These are phyloP conservation scores for Psilocybe azurescens DNA, from an alignment of 768 basidiomycete species.

Conservation along the genomic window DNA sequence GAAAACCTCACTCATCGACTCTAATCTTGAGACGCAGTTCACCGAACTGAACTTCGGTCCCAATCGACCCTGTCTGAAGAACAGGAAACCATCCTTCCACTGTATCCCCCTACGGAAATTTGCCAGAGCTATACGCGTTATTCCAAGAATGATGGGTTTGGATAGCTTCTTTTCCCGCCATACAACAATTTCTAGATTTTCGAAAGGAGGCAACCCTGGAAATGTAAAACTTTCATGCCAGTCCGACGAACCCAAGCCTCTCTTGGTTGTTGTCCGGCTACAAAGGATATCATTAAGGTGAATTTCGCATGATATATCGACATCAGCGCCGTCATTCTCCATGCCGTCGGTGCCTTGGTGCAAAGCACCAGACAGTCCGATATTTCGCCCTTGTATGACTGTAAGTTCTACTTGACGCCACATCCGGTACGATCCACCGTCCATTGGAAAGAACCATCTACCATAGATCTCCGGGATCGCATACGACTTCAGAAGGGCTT, in stretches of 20 bases:
- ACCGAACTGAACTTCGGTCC: constrained; percentile 66
- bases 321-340: constrained; percentile 61
- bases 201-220: constrained; percentile 79
- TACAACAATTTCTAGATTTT: constrained; percentile 68
- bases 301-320: constrained; percentile 83
- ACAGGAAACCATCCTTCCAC: constrained; percentile 91
- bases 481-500: constrained; percentile 80
- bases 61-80: constrained; percentile 51
- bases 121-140: constrained; percentile 62
- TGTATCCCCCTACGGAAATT: constrained; percentile 75
- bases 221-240: constrained; percentile 87
- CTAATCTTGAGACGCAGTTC: constrained; percentile 76
- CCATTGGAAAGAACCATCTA: constrained; percentile 52
- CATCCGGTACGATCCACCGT: constrained; percentile 85
- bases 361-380: constrained; percentile 50
- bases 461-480: constrained; percentile 84
- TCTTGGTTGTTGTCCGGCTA: constrained; percentile 78
- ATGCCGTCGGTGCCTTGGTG: constrained; percentile 28
- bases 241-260: constrained; percentile 66
- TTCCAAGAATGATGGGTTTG: constrained; percentile 64
- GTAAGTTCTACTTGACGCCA: constrained; percentile 83
- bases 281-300: constrained; percentile 67
- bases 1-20: constrained; percentile 70
- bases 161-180: constrained; percentile 70
- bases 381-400: constrained; percentile 74